These are phyloP conservation scores for Paspalum notatum DNA, from an alignment of 176 grass and related monocot genomes.

Conservation along the genomic window DNA sequence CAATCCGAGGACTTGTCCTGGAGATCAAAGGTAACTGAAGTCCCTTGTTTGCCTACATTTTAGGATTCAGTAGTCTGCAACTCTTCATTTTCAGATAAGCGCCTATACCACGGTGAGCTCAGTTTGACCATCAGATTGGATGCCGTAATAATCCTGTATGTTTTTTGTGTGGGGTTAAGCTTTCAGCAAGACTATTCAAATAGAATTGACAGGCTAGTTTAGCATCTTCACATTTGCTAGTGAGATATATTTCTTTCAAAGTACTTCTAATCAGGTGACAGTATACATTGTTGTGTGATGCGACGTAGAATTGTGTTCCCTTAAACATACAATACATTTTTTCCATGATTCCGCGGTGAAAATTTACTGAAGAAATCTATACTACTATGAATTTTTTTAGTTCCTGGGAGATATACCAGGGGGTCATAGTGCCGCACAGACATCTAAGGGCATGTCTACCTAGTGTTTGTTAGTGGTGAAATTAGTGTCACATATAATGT, in stretches of 20 bases:
- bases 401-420: neutral
- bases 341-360: neutral
- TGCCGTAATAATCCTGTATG: neutral
- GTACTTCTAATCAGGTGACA: neutral
- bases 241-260: neutral
- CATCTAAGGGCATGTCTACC: neutral
- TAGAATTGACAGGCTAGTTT: neutral
- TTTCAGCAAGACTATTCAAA: neutral
- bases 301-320: neutral
- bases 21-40: conserved; percentile 26
- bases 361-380: neutral
- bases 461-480: neutral
- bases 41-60: neutral
- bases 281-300: neutral
- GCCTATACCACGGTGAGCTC: neutral
- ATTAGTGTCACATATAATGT: neutral
- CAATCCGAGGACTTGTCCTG: conserved; percentile 30
- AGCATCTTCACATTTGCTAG: neutral
- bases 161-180: neutral
- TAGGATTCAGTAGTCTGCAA: neutral
- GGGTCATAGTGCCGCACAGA: neutral
- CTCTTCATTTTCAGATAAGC: neutral
- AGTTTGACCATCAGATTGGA: neutral
- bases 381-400: neutral
- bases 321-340: neutral